A percentile compares a stretch with the other conserved stretches of the same genome.
These are phyloP conservation scores for Cordyceps fumosorosea DNA, from an alignment of 2,329 filamentous ascomycete species.

Conservation along the genomic window DNA sequence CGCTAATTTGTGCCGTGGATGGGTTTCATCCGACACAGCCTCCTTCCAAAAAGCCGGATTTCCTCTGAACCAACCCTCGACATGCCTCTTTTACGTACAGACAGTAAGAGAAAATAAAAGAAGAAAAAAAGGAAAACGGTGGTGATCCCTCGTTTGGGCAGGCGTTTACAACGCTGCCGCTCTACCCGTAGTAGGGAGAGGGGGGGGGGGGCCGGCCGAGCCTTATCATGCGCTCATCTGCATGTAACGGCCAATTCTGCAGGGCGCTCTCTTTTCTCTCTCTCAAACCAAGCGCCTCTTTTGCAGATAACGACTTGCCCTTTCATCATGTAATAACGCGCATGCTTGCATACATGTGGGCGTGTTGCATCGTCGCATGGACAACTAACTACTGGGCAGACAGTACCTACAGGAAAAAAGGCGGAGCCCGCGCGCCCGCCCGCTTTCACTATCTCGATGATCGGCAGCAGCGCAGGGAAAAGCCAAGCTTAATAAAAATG, in stretches of 20 bases:
- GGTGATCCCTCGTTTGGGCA: background rate
- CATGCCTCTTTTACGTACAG: background rate
- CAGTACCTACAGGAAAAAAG: background rate
- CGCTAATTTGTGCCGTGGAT: too few species aligned
- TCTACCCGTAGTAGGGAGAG: background rate
- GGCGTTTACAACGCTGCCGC: background rate
- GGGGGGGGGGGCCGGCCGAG: background rate
- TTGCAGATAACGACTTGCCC: background rate
- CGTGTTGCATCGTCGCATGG: background rate
- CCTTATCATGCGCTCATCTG: background rate
- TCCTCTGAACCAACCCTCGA: too few species aligned
- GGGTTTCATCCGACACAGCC: too few species aligned
- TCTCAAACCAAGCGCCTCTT: too few species aligned
- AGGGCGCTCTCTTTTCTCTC: background rate
- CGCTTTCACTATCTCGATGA: background rate
- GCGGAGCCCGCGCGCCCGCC: background rate
- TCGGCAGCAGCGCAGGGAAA: background rate
- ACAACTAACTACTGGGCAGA: background rate
- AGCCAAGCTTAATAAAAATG: background rate
- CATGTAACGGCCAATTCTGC: background rate
- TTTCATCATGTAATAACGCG: too few species aligned
- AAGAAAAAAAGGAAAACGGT: background rate
- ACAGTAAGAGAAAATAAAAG: too few species aligned
- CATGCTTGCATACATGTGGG: background rate
- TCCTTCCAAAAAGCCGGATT: too few species aligned